Percentiles rank a stretch among this genome's conserved stretches.
Evolutionary conservation across 805 yeast species (phyloP).

Genomic region (Metschnikowia vanudenii): DNA sequence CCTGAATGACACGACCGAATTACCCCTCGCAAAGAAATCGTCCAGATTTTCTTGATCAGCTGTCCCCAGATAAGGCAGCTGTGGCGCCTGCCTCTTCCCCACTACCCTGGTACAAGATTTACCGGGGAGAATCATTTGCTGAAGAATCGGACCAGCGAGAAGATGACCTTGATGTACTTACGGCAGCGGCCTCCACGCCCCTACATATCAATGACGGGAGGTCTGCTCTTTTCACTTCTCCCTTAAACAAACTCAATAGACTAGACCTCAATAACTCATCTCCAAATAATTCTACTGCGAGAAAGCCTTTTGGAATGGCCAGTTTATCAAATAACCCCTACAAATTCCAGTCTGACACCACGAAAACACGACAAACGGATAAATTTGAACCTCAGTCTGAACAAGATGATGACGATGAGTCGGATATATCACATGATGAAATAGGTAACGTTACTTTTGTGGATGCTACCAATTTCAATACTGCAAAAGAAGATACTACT

Average conservation of each 20-base stretch:
- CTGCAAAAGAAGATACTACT: conserved; percentile 10
- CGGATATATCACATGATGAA: conserved; percentile 7
- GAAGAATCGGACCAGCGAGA: conserved; percentile 2
- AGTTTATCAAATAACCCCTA: not conserved
- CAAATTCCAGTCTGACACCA: not conserved
- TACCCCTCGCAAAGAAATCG: not conserved
- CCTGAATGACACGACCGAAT: conserved; percentile 1
- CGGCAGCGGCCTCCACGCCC: conserved; percentile 26
- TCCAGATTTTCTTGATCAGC: conserved; percentile 4
- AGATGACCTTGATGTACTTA: conserved; percentile 1
- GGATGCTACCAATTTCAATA: conserved; percentile 20
- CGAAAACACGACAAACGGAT: not conserved
- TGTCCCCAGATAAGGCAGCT: conserved; percentile 1
- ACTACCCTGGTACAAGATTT: conserved; percentile 1
- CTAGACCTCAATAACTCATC: conserved; percentile 22
- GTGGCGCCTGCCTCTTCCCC: not conserved
- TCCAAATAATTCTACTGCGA: not conserved
- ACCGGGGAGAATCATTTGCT: not conserved
- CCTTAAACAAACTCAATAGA: conserved; percentile 35
- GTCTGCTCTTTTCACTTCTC: conserved; percentile 29
- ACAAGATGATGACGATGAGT: conserved; percentile 14
- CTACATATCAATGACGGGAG: conserved; percentile 16
- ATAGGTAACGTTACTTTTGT: conserved; percentile 31
- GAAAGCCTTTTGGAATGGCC: not conserved
- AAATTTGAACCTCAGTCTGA: not conserved